Evolutionary conservation across 2,329 filamentous ascomycete genomes (phyloP).

Genomic region (Cladophialophora chaetospira): DNA sequence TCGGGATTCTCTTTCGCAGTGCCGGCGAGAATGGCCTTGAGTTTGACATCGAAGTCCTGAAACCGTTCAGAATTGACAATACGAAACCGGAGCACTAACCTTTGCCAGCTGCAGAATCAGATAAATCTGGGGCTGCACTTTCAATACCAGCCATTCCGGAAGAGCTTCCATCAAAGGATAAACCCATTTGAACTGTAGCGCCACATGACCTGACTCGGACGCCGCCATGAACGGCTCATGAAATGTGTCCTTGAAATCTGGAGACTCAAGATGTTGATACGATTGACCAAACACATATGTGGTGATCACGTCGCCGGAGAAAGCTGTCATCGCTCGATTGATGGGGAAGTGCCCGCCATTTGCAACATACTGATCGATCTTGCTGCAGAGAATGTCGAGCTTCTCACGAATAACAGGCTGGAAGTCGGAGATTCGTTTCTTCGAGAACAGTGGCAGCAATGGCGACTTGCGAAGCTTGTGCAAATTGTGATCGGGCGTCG

Average conservation of each 20-base stretch:
- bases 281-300: slow-evolving; percentile 39
- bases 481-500: slow-evolving; percentile 29
- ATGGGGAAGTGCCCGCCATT: slow-evolving; percentile 31
- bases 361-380: slow-evolving; percentile 32
- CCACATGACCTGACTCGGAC: slow-evolving; percentile 17
- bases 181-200: slow-evolving; percentile 22
- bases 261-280: slow-evolving; percentile 27
- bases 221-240: slow-evolving; percentile 23
- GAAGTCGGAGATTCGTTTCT: slow-evolving; percentile 19
- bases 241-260: slow-evolving; percentile 25
- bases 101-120: background rate
- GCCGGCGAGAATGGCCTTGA: slow-evolving; percentile 9
- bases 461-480: slow-evolving; percentile 28
- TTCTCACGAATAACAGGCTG: slow-evolving; percentile 31
- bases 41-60: slow-evolving; percentile 9
- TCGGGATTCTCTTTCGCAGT: slow-evolving; percentile 13
- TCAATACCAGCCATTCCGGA: slow-evolving; percentile 30
- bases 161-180: slow-evolving; percentile 31
- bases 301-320: slow-evolving; percentile 51
- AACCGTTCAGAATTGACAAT: too few relatives aligned
- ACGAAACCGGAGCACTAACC: too few relatives aligned
- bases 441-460: slow-evolving; percentile 31
- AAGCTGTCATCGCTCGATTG: slow-evolving; percentile 39
- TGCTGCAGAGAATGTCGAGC: slow-evolving; percentile 29
- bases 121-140: background rate